These are phyloP conservation scores for Flaveria brownii DNA, from an alignment of 129 eudicot species.

Conservation along the genomic window DNA sequence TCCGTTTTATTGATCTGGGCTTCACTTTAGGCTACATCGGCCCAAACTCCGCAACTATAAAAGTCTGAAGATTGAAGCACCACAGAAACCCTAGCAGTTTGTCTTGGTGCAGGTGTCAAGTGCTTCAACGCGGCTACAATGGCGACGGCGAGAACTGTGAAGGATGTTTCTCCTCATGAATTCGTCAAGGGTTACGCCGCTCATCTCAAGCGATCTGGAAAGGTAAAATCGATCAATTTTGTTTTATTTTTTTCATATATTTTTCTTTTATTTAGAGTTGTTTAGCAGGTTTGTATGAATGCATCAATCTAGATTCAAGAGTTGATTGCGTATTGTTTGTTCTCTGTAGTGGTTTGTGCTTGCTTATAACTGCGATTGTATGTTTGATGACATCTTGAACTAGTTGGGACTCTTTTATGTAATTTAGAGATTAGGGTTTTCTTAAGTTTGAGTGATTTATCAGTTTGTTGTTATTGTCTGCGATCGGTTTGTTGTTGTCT, in stretches of 20 bases:
- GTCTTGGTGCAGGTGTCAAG: not conserved
- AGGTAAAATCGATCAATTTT: slow-evolving; percentile 37
- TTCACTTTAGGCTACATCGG: not conserved
- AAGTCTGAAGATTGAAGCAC: not conserved
- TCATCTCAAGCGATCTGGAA: slow-evolving; percentile 86
- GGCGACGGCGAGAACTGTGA: slow-evolving; percentile 85
- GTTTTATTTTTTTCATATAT: not conserved
- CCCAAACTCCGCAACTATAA: slow-evolving; percentile 20
- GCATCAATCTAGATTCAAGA: not conserved
- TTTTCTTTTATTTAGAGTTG: not conserved
- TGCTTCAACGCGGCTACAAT: slow-evolving; percentile 35
- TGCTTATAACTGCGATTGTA: not conserved
- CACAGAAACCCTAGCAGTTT: slow-evolving; percentile 40
- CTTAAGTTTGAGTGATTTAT: not conserved
- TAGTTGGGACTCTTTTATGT: not conserved
- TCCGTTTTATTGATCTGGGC: too few relatives aligned
- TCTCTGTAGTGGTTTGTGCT: not conserved
- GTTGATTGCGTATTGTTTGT: not conserved
- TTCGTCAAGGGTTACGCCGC: slow-evolving; percentile 86
- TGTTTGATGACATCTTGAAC: not conserved
- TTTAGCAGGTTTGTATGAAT: not conserved
- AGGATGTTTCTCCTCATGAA: slow-evolving; percentile 91
- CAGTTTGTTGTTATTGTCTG: not conserved
- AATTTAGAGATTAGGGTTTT: not conserved
- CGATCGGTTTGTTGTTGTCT: too few relatives aligned